A percentile compares a stretch with the other conserved stretches of the same genome.
Evolutionary conservation across 1,284 basidiomycete genomes (phyloP).

Genomic region (Microbotryum intermedium): DNA sequence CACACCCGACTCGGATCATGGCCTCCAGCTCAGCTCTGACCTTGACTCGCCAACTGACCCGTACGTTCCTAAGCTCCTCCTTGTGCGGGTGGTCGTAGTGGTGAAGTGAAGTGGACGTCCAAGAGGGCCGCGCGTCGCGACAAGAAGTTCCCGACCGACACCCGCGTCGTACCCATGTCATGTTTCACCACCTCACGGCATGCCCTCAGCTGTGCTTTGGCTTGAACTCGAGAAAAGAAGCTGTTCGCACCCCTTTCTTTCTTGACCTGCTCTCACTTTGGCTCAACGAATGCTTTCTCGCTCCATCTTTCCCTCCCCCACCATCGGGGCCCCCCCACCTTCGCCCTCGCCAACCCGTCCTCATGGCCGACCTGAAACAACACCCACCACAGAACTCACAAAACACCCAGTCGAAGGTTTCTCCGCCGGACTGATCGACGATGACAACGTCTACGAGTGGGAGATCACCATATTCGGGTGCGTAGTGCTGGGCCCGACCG

Average conservation of each 20-base stretch:
- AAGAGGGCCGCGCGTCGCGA: neutral
- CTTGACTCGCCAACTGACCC: constrained; percentile 24
- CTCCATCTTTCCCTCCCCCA: neutral
- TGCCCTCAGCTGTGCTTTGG: neutral
- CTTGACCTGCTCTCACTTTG: neutral
- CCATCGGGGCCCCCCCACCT: neutral
- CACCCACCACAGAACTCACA: constrained; percentile 14
- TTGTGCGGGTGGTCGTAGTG: neutral
- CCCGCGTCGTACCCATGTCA: neutral
- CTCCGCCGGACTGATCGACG: constrained; percentile 87
- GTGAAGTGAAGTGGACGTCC: neutral
- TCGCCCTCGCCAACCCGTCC: neutral
- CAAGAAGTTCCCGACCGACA: no score
- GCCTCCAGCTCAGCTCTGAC: constrained; percentile 21
- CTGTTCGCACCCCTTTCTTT: neutral
- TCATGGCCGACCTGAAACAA: neutral
- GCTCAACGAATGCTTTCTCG: neutral
- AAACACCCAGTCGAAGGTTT: constrained; percentile 78
- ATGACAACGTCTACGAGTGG: constrained; percentile 88
- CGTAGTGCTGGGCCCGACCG: constrained; percentile 35
- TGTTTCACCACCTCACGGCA: neutral
- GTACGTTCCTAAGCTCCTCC: constrained; percentile 12
- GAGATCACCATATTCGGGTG: constrained; percentile 86
- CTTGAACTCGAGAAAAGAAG: neutral
- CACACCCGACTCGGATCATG: constrained; percentile 13